These are phyloP conservation scores for Blastobotrys indianensis DNA, from an alignment of 1,139 yeast genomes.

Conservation along the genomic window DNA sequence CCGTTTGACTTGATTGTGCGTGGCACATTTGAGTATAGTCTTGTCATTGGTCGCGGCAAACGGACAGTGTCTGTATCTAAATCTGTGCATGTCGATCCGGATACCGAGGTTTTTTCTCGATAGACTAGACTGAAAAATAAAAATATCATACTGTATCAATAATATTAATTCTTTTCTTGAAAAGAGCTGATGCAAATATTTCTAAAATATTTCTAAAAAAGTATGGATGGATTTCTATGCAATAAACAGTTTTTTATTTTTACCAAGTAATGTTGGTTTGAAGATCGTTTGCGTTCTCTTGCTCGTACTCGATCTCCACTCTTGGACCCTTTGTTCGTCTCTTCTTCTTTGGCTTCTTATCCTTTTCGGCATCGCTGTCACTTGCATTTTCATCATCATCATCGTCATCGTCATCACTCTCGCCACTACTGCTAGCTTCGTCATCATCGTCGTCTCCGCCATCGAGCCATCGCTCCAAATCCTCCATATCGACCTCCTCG, in stretches of 20 bases:
- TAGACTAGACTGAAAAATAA: background rate
- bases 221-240: background rate
- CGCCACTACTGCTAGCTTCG: conserved; percentile 29
- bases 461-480: conserved; percentile 83
- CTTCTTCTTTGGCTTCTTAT: conserved; percentile 16
- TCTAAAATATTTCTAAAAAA: background rate
- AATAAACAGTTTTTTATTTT: background rate
- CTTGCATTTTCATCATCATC: conserved; percentile 33
- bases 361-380: conserved; percentile 36
- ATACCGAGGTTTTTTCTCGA: conserved; percentile 10
- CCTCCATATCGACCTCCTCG: conserved; percentile 87
- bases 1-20: conserved; percentile 84
- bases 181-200: background rate
- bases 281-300: conserved; percentile 41
- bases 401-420: conserved; percentile 37
- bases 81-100: conserved; percentile 54
- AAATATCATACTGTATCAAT: background rate
- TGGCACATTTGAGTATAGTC: conserved; percentile 71
- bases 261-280: conserved; percentile 10
- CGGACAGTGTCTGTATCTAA: conserved; percentile 26
- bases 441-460: conserved; percentile 49
- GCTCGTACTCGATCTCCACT: conserved; percentile 80
- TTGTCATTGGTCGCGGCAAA: conserved; percentile 48
- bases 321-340: conserved; percentile 49
- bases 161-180: background rate